Evolutionary conservation across 2,329 filamentous ascomycete genomes (phyloP), one percentile per base, ranked within the genome.

Genomic region (Lithohypha guttulata): DNA sequence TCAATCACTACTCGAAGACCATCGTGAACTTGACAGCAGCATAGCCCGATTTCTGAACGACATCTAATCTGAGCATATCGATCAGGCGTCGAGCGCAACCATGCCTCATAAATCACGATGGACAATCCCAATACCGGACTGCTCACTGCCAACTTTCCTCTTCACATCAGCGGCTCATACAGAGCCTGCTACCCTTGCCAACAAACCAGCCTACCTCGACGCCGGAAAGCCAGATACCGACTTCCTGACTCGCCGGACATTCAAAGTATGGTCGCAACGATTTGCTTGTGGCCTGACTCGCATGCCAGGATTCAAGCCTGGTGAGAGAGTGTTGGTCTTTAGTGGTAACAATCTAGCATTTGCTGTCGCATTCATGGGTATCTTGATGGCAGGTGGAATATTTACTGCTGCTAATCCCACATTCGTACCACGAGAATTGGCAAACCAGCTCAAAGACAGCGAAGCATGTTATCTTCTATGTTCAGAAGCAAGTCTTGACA

Each of bases 341-440:
- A 76, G 77, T 0, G 71, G 73, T 22, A 85, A 84, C 60, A 77
- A 69, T 46, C 59, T 85, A 15, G 81, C 77, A 60, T 81, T 78
- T 50, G 77, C 81, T 0, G 62, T 70, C 0, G 62, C 82, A 2
- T 72, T 84, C 36, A 65, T 83, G 56, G 81, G 81, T 18, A 65
- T 79, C 9, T 64, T 84, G 32, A 83, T 83, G 71, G 79, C 81
- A 0, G 79, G 79, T 5, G 80, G 79, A 5, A 63, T 85, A 35
- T 84, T 85, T 58, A 81, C 75, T 0, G 81, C 79, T 20, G 78
- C 78, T 3, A 82, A 82, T 45, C 78, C 78, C 1, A 66, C 63
- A 2, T 82, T 76, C 45, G 74, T 80, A 1, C 62, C 71, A 0
- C 64, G 79, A n/a, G 81, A 86, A 57, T 60, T 87, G 30, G 77